Conservation (phyloP, 78 protist genomes). For the Dictyostelium discoideum region dicty_2.7 NC_007088.5:1007001-1007500, state of each 20-base stretch:
- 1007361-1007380: conserved; percentile 33
- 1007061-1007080: conserved; percentile 3
- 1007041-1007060: conserved; percentile 4
- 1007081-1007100: background rate
- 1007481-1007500: background rate
- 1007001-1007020: conserved; percentile 46
- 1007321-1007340: conserved; percentile 45
- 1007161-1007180: background rate
- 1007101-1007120: background rate
- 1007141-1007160: background rate
- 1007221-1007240: background rate
- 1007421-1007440: conserved; percentile 34
- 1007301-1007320: conserved; percentile 44
- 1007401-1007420: conserved; percentile 47
- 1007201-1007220: background rate
- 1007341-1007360: background rate
- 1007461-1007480: background rate
- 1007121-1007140: no score
- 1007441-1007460: conserved; percentile 71
- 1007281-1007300: conserved; percentile 36
- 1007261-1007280: conserved; percentile 16
- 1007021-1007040: conserved; percentile 5
- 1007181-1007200: background rate
- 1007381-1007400: conserved; percentile 54
- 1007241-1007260: background rate